Percentiles rank a stretch among this genome's conserved stretches.
phyloP scores from a whole-genome alignment of 176 grass and related monocot species.

The Typha latifolia region DNA sequence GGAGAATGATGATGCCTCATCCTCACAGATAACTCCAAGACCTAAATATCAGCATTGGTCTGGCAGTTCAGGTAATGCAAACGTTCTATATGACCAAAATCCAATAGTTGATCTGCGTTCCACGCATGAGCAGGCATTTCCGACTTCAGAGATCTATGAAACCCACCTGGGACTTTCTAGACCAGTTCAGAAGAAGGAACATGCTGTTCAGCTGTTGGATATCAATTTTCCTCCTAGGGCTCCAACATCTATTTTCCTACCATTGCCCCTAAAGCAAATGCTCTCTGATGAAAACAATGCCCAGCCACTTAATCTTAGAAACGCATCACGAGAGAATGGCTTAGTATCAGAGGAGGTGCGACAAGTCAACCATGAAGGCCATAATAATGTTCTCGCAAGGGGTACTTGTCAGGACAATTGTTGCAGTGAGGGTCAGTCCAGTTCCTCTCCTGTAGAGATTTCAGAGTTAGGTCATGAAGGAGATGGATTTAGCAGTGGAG shows the following conservation, averaged over 20 bases:
- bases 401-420: conserved; percentile 58
- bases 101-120: conserved; percentile 47
- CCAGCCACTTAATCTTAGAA: conserved; percentile 27
- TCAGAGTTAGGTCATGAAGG: conserved; percentile 32
- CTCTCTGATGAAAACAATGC: conserved; percentile 68
- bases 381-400: conserved; percentile 28
- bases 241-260: conserved; percentile 77
- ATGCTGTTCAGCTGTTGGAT: conserved; percentile 37
- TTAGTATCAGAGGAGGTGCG: conserved; percentile 34
- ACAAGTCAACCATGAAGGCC: conserved; percentile 29
- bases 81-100: conserved; percentile 46
- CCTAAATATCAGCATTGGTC: conserved; percentile 47
- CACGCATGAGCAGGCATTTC: conserved; percentile 50
- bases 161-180: conserved; percentile 47
- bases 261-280: conserved; percentile 81
- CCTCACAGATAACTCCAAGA: conserved; percentile 32
- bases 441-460: conserved; percentile 51
- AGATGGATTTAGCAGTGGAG: conserved; percentile 51
- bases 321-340: conserved; percentile 30
- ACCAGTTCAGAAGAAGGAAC: conserved; percentile 31
- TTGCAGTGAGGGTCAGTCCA: conserved; percentile 57
- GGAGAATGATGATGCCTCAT: conserved; percentile 39
- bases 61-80: conserved; percentile 53
- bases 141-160: conserved; percentile 66
- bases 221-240: conserved; percentile 54